These are phyloP conservation scores for Mortierella sp. DNA, from an alignment of 371 early-diverging fungal genomes.

Conservation along the genomic window DNA sequence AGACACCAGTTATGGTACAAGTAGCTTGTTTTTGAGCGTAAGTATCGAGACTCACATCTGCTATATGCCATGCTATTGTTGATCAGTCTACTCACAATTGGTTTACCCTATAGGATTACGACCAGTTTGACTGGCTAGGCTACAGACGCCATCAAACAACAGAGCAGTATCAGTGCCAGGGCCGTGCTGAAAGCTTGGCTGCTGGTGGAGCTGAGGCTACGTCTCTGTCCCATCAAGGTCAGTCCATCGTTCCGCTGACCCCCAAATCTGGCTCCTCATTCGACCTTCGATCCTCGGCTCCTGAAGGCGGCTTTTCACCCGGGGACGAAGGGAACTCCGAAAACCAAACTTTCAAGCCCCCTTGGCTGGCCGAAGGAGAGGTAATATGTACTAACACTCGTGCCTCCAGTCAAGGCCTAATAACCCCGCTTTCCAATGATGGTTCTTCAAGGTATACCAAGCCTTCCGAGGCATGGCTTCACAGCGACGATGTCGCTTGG, in stretches of 20 bases:
- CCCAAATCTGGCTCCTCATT: background rate
- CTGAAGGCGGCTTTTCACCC: slow-evolving; percentile 7
- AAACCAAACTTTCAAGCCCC: background rate
- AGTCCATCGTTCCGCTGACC: background rate
- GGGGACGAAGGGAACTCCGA: slow-evolving; percentile 4
- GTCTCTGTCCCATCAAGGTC: background rate
- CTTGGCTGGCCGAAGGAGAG: background rate
- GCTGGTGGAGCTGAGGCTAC: background rate
- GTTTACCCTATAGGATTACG: slow-evolving; percentile 18
- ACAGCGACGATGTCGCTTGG: too few relatives aligned
- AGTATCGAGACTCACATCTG: background rate
- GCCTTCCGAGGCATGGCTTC: too few relatives aligned
- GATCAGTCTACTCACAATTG: background rate
- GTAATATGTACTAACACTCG: too few relatives aligned
- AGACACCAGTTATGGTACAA: slow-evolving; percentile 4
- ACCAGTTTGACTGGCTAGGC: slow-evolving; percentile 32
- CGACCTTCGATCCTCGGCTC: background rate
- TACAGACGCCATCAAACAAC: background rate
- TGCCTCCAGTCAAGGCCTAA: too few relatives aligned
- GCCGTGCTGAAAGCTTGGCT: too few relatives aligned
- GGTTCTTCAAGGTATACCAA: too few relatives aligned
- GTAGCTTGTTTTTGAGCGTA: slow-evolving; percentile 34
- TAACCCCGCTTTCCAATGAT: too few relatives aligned
- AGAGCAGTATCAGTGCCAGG: background rate
- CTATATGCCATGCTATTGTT: background rate